Base-by-base conservation (phyloP, 495 filamentous ascomycete species). In the Penicillium cosmopolitanum region DNA sequence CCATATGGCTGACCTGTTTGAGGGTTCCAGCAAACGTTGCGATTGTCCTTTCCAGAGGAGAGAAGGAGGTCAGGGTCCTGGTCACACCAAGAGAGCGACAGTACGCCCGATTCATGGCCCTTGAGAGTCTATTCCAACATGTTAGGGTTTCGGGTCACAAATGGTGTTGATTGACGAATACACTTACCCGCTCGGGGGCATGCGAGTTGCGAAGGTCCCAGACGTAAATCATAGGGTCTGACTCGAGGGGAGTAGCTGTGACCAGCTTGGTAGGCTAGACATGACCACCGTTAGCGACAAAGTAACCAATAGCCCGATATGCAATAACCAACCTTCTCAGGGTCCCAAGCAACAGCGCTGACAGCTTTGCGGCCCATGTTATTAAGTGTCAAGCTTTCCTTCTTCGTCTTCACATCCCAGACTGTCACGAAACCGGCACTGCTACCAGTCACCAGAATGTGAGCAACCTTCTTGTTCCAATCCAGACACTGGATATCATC, bases 161-260 rank as follows among this genome's bases (percentile, higher is more conserved):
- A 12, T 3, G 19, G 3, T 34, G 15, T 40, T 28, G 21, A 10
- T 40, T 13, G n/a, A 55, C 7, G 25, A 25, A 34, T 50, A 21
- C 5, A 50, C 75, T 64, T 70, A 83, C 83, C 61, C 89, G 86
- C 76, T 98, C 96, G 16, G 95, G 95, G 16, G 91, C 93, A 72
- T 96, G 96, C 16, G 94, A 95, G 75, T 99, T 98, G 58, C 93
- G 84, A 52, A 99, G 75, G 77, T 98, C 93, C 95, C 95, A 99
- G 48, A 98, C 80, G 25, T 92, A 79, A 55, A 99, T 95, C 56
- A 93, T 77, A 2, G 95, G 93, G 57, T 92, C 89, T 47, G 88
- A 91, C 73, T 98, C 95, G 54, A 92, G 87, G 3, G 95, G 89
- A n/a, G 89, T 96, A 19, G 93, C 91, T 11, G 95, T 99, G 56